These are phyloP conservation scores for Ophiocordyceps camponoti-leonardi DNA, from an alignment of 2,329 filamentous ascomycete species.

Conservation along the genomic window DNA sequence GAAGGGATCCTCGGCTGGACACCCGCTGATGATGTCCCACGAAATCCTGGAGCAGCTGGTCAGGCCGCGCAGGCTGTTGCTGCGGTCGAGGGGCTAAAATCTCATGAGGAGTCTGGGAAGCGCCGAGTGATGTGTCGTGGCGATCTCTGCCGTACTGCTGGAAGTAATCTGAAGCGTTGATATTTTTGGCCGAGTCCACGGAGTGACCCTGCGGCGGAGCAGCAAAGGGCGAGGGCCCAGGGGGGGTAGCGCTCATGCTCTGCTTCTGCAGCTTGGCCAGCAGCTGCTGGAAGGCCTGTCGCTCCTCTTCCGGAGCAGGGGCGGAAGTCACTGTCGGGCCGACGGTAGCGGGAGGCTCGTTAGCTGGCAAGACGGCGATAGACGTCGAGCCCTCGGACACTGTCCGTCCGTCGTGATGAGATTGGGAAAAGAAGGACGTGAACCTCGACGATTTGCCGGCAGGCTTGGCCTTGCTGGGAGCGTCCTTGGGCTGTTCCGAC, in stretches of 20 bases:
- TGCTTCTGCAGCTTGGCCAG: conserved; percentile 63
- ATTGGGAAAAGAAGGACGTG: conserved; percentile 52
- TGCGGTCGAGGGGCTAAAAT: conserved; percentile 33
- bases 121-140: conserved; percentile 13
- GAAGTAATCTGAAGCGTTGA: conserved; percentile 28
- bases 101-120: conserved; percentile 27
- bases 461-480: conserved; percentile 34
- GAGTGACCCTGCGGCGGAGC: conserved; percentile 18
- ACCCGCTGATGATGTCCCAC: conserved; percentile 40
- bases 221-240: conserved; percentile 24
- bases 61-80: conserved; percentile 32
- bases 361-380: conserved; percentile 14
- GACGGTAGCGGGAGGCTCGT: conserved; percentile 1
- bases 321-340: conserved; percentile 1
- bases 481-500: conserved; percentile 22
- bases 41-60: conserved; percentile 44
- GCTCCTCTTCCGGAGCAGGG: conserved; percentile 42
- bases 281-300: conserved; percentile 71
- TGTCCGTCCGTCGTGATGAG: conserved; percentile 31
- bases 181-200: conserved; percentile 13
- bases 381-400: conserved; percentile 31
- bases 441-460: conserved; percentile 62
- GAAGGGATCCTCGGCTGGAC: conserved; percentile 29
- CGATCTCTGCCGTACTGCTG: conserved; percentile 27
- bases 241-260: conserved; percentile 27